A percentile compares a stretch with the other conserved stretches of the same genome.
phyloP scores from a whole-genome alignment of 2,329 filamentous ascomycete species.

The Juglanconis sp. region DNA sequence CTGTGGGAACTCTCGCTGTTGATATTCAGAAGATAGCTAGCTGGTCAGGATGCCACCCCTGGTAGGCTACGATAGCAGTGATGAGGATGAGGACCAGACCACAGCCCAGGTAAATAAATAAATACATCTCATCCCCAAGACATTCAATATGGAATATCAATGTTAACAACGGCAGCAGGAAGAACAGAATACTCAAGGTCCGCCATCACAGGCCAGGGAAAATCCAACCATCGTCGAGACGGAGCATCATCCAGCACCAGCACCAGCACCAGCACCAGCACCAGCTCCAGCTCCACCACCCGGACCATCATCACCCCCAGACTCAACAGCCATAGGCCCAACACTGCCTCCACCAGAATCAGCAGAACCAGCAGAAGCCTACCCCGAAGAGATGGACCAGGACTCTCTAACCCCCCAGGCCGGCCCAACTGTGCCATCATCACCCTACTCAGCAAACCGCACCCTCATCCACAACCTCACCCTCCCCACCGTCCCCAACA shows the following conservation, averaged over 20 bases:
- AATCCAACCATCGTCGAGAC: neutral
- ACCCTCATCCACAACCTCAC: constrained; percentile 68
- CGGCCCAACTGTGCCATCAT: constrained; percentile 32
- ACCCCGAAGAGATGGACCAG: constrained; percentile 16
- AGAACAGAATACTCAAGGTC: neutral
- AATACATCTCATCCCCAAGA: neutral
- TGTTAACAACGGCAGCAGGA: neutral
- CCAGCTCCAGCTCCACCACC: neutral
- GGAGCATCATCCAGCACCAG: neutral
- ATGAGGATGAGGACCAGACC: constrained; percentile 41
- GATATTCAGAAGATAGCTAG: no score
- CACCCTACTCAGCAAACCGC: constrained; percentile 66
- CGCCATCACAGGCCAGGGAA: neutral
- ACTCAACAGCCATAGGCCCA: constrained; percentile 14
- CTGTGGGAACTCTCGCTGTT: no score
- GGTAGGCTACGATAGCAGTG: constrained; percentile 50
- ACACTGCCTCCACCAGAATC: constrained; percentile 16
- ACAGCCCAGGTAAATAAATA: constrained; percentile 4
- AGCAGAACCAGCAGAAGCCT: constrained; percentile 16
- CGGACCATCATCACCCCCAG: constrained; percentile 1
- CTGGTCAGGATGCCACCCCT: constrained; percentile 38
- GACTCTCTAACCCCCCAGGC: neutral
- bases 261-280: neutral
- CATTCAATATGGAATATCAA: neutral
- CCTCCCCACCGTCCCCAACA: constrained; percentile 67